Percentiles rank a stretch among this genome's conserved stretches.
Conservation (phyloP, 495 filamentous ascomycete species). For the Penicillium ucsense region DNA sequence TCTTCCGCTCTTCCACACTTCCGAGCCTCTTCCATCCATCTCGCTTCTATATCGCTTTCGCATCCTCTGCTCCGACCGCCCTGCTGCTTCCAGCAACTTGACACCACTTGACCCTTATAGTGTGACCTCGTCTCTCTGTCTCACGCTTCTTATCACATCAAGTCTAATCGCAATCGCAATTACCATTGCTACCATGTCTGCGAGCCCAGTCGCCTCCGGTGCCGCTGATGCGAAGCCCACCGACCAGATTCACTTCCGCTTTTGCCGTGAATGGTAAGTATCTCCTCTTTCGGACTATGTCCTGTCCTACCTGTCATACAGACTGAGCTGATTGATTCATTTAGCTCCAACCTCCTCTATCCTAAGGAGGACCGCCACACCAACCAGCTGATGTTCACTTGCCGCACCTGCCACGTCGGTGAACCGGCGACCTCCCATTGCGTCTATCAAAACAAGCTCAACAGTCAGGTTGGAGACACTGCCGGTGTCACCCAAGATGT, state of each 20-base stretch:
- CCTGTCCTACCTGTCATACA: conserved; percentile 3
- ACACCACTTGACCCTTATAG: too few relatives aligned
- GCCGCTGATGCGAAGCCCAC: conserved; percentile 45
- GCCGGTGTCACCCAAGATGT: conserved; percentile 97
- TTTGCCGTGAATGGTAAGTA: conserved; percentile 86
- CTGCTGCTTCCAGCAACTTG: too few relatives aligned
- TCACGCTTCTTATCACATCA: background rate
- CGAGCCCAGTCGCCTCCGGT: conserved; percentile 50
- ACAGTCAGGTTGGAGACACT: conserved; percentile 83
- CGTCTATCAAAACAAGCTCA: conserved; percentile 85
- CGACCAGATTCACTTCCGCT: conserved; percentile 86
- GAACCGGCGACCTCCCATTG: conserved; percentile 77
- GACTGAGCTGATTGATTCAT: too few relatives aligned
- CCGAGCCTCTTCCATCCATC: too few relatives aligned
- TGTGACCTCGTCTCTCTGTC: background rate
- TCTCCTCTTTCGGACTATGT: background rate
- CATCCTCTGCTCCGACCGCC: too few relatives aligned
- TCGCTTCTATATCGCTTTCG: too few relatives aligned
- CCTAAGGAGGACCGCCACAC: conserved; percentile 75
- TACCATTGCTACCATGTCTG: conserved; percentile 36
- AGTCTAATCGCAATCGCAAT: background rate
- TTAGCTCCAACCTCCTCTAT: conserved; percentile 90
- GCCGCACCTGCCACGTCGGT: conserved; percentile 84
- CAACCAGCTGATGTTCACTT: conserved; percentile 63
- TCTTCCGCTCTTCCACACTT: too few relatives aligned